Evolutionary conservation across 2,329 filamentous ascomycete genomes (phyloP).

Genomic region (Hymenoscyphus repandus): DNA sequence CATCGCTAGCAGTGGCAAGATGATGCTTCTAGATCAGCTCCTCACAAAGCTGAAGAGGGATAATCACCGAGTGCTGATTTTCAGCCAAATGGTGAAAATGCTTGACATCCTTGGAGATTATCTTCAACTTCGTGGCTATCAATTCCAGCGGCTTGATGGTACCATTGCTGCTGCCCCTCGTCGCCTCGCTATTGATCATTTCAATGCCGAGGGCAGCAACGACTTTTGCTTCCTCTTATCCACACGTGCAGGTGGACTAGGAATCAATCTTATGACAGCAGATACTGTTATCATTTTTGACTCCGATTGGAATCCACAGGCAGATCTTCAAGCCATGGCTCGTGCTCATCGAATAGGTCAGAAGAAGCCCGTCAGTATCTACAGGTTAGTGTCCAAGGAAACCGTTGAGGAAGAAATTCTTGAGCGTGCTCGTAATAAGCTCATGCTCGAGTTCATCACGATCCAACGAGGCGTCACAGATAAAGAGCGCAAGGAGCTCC

Average conservation of each 20-base stretch:
- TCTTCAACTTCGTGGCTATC: constrained; percentile 84
- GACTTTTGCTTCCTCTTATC: constrained; percentile 97
- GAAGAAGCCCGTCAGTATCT: constrained; percentile 92
- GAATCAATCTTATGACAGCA: constrained; percentile 98
- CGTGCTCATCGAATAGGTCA: constrained; percentile 97
- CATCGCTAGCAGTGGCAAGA: constrained; percentile 96
- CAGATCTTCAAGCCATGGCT: constrained; percentile 97
- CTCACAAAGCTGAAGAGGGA: constrained; percentile 89
- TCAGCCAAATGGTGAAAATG: constrained; percentile 99
- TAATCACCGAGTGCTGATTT: constrained; percentile 92
- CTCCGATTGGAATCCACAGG: constrained; percentile 98
- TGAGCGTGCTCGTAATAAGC: constrained; percentile 93
- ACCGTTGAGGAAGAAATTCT: constrained; percentile 97
- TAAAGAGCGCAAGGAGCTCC: constrained; percentile 74
- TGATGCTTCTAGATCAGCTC: constrained; percentile 98
- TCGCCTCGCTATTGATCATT: constrained; percentile 94
- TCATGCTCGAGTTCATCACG: constrained; percentile 93
- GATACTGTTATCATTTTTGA: constrained; percentile 98
- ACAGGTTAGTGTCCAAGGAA: constrained; percentile 93
- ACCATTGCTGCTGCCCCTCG: constrained; percentile 86
- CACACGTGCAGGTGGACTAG: constrained; percentile 91
- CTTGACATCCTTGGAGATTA: constrained; percentile 95
- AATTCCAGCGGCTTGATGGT: constrained; percentile 91
- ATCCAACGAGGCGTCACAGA: constrained; percentile 97
- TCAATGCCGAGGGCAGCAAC: constrained; percentile 91